Percentiles rank a stretch among this genome's conserved stretches.
phyloP scores from a whole-genome alignment of 352 stramenopile species.

The Phytophthora vignae region DNA sequence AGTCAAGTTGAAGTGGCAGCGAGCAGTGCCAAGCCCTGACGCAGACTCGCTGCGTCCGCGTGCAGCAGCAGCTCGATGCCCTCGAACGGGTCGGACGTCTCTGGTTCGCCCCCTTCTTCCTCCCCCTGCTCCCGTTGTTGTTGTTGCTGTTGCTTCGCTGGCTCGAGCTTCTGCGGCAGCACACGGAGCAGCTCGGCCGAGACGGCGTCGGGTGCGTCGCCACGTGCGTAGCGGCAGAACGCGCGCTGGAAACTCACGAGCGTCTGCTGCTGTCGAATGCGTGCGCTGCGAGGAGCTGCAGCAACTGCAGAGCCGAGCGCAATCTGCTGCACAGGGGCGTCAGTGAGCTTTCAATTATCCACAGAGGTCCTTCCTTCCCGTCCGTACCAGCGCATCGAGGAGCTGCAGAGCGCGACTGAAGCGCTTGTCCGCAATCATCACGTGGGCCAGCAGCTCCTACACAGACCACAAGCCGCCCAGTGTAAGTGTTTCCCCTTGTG shows the following conservation, averaged over 20 bases:
- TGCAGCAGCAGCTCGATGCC: constrained; percentile 30
- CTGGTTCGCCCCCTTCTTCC: neutral
- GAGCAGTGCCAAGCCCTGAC: constrained; percentile 17
- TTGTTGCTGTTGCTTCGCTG: neutral
- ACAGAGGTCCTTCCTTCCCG: no score
- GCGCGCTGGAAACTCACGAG: constrained; percentile 44
- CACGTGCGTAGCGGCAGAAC: constrained; percentile 38
- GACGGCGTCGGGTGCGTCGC: constrained; percentile 15
- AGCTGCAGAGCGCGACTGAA: constrained; percentile 40
- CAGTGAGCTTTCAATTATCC: no score
- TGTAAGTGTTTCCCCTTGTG: neutral
- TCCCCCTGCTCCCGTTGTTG: neutral
- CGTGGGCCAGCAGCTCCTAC: constrained; percentile 59
- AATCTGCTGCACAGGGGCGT: constrained; percentile 3
- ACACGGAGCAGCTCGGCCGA: constrained; percentile 21
- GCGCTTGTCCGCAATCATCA: constrained; percentile 34
- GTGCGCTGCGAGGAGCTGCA: neutral
- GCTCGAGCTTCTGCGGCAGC: neutral
- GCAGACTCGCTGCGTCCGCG: constrained; percentile 26
- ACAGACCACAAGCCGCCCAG: no score
- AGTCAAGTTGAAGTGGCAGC: constrained; percentile 21
- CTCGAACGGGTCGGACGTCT: constrained; percentile 6
- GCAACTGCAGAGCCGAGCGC: neutral
- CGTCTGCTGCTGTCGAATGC: constrained; percentile 24
- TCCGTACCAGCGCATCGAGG: constrained; percentile 28